Evolutionary conservation across 305 asterid species (phyloP), one percentile per base, ranked within the genome.

Genomic region (Salvia sclarea): DNA sequence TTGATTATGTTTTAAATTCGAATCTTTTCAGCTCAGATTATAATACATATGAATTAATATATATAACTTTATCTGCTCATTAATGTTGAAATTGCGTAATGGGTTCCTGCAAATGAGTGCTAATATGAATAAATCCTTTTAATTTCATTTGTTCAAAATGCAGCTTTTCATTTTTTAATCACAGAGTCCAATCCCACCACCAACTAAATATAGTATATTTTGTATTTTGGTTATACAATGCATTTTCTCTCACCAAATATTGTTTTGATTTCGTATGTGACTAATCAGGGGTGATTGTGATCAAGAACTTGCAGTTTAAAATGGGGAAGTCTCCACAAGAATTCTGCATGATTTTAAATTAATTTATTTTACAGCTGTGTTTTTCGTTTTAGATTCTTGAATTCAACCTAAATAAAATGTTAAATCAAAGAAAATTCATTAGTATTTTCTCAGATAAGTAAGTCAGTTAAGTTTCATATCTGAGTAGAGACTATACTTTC

Each of bases 41-140:
- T 11, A 7, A 25, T 65, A 9, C 41, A 35, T 38, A 18, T 44
- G 66, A 44, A 47, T 22, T 17, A 17, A 22, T 43, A 3, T 47
- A 6, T 22, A 21, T 13, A 6, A 5, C 37, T 37, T 59, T 28
- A 74, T 66, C n/a, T 49, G 53, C 21, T 73, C 49, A 30, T 53
- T 22, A 0, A 5, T 12, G 21, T 44, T 25, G 44, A n/a, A 17
- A 22, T 24, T 31, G n/a, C 13, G 7, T 24, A 58, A 35, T 44
- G 35, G 37, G 55, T 47, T n/a, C 20, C 37, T 24, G 35, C 25
- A 43, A 33, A 17, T 22, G 28, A 64, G 38, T 38, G n/a, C 13
- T 3, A 2, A 20, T 14, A 11, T 2, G 0, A 67, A 31, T 40
- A 9, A 5, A 5, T 1, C 14, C 20, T 21, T 69, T 35, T 25